Evolutionary conservation across 1,284 basidiomycete species (phyloP).

Genomic region (Cutaneotrichosporon sp.): DNA sequence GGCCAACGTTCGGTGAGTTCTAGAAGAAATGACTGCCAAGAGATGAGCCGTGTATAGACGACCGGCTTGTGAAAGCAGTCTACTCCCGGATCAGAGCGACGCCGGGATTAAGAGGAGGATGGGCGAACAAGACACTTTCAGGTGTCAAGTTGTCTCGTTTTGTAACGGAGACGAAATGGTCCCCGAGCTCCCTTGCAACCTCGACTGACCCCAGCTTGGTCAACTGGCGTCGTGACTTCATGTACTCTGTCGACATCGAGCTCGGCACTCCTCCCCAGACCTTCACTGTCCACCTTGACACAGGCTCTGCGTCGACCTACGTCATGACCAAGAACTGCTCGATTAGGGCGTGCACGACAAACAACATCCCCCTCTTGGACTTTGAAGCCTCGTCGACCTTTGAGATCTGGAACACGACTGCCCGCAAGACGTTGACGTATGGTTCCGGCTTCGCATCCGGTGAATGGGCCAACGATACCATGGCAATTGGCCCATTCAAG

Average conservation of each 20-base stretch:
- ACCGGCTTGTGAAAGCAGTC: background rate
- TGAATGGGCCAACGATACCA: constrained; percentile 65
- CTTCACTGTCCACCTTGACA: constrained; percentile 57
- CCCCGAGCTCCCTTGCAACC: too few relatives aligned
- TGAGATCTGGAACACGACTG: constrained; percentile 20
- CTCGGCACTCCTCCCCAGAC: constrained; percentile 54
- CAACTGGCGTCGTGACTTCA: constrained; percentile 11
- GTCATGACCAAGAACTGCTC: constrained; percentile 33
- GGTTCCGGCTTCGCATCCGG: constrained; percentile 76
- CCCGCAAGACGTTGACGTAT: constrained; percentile 71
- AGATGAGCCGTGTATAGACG: too few relatives aligned
- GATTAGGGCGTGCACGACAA: constrained; percentile 35
- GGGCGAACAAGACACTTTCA: too few relatives aligned
- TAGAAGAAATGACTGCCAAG: background rate
- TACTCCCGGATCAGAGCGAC: too few relatives aligned
- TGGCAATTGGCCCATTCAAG: constrained; percentile 76
- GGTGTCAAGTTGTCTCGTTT: too few relatives aligned
- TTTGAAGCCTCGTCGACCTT: constrained; percentile 37
- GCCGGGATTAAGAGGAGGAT: too few relatives aligned
- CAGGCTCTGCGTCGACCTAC: constrained; percentile 56
- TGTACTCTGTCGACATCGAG: constrained; percentile 45
- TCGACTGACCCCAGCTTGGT: constrained; percentile 13
- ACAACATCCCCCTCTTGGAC: constrained; percentile 36
- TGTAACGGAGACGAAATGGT: too few relatives aligned
- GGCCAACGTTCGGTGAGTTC: background rate